These are phyloP conservation scores for Fusarium nematophilum DNA, from an alignment of 2,329 filamentous ascomycete species.

Conservation along the genomic window DNA sequence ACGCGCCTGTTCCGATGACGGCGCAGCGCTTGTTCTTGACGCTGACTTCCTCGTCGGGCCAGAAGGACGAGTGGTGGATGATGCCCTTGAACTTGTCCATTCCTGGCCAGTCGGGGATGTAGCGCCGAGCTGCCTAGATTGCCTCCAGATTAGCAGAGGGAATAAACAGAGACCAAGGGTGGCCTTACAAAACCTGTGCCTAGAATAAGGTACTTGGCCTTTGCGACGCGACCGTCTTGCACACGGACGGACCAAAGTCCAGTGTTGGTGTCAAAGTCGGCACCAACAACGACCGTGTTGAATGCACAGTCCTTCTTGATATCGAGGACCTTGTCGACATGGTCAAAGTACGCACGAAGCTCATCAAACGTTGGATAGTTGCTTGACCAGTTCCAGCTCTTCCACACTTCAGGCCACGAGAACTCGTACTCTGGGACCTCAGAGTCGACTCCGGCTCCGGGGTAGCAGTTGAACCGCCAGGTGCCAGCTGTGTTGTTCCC, in stretches of 20 bases:
- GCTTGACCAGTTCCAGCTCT: constrained; percentile 67
- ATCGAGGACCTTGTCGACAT: constrained; percentile 65
- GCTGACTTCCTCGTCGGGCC: constrained; percentile 68
- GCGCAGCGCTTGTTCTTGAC: constrained; percentile 69
- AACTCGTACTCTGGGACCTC: constrained; percentile 66
- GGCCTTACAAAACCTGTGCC: constrained; percentile 62
- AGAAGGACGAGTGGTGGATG: constrained; percentile 70
- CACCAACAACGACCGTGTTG: constrained; percentile 64
- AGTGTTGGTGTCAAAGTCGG: constrained; percentile 59
- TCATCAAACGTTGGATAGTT: constrained; percentile 65
- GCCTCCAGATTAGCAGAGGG: no score
- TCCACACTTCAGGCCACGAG: constrained; percentile 61
- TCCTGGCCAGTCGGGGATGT: constrained; percentile 70
- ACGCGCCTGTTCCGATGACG: constrained; percentile 73
- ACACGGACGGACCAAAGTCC: constrained; percentile 64
- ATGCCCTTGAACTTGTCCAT: constrained; percentile 69
- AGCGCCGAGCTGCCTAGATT: constrained; percentile 69
- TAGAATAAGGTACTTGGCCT: constrained; percentile 63
- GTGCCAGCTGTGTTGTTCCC: constrained; percentile 63
- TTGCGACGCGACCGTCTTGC: constrained; percentile 60
- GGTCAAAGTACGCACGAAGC: constrained; percentile 68
- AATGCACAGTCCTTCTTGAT: constrained; percentile 69
- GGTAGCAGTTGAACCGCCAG: constrained; percentile 69
- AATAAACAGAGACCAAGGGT: constrained; percentile 33
- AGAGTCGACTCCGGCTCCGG: constrained; percentile 65